Conservation (phyloP, 495 filamentous ascomycete species). For the Aspergillus kassunensis region DNA sequence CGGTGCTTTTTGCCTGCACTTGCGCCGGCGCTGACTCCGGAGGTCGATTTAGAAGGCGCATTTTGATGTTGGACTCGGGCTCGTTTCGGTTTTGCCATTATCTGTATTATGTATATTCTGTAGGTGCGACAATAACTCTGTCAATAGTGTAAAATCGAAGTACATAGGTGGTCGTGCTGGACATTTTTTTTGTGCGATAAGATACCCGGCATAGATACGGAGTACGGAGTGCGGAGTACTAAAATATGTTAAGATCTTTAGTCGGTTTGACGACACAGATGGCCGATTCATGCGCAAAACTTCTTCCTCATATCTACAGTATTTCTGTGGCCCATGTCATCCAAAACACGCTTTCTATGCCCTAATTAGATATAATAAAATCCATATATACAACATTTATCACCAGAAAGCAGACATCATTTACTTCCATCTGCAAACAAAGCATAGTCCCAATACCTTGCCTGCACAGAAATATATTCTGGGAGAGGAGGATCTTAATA, state of each 20-base stretch:
- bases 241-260: no score
- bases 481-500: neutral
- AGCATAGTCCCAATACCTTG: neutral
- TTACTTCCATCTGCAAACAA: conserved; percentile 2
- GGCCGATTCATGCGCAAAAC: no score
- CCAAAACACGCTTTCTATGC: conserved; percentile 17
- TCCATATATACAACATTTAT: conserved; percentile 20
- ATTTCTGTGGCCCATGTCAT: no score
- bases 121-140: no score
- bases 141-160: no score
- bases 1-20: conserved; percentile 12
- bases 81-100: conserved; percentile 21
- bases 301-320: no score
- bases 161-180: no score
- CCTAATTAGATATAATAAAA: conserved; percentile 14
- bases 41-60: neutral
- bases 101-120: neutral
- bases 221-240: no score
- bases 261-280: no score
- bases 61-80: neutral
- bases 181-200: no score
- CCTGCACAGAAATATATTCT: neutral
- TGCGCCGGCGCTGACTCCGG: no score
- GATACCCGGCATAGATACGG: no score
- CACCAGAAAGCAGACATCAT: neutral